These are phyloP conservation scores for Gossypium gossypioides DNA, from an alignment of 441 rosid species.

Conservation along the genomic window DNA sequence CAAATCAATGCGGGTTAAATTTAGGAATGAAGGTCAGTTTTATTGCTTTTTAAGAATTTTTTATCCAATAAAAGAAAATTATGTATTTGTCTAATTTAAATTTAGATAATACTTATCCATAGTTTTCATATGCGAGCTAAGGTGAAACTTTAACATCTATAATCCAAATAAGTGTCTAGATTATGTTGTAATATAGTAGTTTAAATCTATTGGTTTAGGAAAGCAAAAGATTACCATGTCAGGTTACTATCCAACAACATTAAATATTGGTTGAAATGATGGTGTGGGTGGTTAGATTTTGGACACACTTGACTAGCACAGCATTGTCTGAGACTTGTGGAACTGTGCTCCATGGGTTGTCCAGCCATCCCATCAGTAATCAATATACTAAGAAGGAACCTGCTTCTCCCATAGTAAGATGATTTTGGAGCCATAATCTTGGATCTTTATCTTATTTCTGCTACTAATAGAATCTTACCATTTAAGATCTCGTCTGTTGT, in stretches of 20 bases:
- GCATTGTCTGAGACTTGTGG: background rate
- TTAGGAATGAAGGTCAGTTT: too few species aligned
- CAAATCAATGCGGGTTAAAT: too few species aligned
- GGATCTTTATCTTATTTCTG: background rate
- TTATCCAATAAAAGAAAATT: too few species aligned
- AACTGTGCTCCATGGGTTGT: background rate
- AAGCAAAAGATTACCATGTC: background rate
- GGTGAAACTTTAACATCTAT: background rate
- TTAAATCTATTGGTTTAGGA: background rate
- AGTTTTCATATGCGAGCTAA: too few species aligned
- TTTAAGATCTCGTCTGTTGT: background rate
- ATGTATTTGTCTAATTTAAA: too few species aligned
- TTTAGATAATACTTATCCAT: too few species aligned
- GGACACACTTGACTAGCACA: background rate
- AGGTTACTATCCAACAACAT: background rate
- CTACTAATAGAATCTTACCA: background rate
- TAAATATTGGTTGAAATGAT: background rate
- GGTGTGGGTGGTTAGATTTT: constrained; percentile 3
- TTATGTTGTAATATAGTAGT: too few species aligned
- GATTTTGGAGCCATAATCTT: background rate
- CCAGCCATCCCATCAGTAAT: background rate
- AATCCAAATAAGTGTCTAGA: background rate
- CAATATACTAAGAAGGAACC: background rate
- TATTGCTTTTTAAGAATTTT: too few species aligned
- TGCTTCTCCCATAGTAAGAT: background rate